Conservation (phyloP, 2,329 filamentous ascomycete species). For the Alternaria gansuensis region DNA sequence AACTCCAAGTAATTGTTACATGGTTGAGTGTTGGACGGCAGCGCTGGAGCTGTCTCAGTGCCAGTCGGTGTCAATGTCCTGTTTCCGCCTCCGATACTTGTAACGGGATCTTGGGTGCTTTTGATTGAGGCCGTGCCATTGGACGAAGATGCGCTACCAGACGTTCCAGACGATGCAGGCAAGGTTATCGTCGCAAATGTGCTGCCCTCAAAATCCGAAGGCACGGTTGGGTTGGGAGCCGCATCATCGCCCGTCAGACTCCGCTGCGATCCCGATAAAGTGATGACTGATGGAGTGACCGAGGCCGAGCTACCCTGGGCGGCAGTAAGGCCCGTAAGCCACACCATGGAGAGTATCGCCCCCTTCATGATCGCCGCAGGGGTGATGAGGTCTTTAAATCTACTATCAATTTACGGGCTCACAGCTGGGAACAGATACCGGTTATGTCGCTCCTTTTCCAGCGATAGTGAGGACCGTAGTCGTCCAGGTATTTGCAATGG, state of each 20-base stretch:
- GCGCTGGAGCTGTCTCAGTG: conserved; percentile 37
- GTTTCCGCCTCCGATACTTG: conserved; percentile 41
- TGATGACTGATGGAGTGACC: conserved; percentile 36
- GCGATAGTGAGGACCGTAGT: conserved; percentile 2
- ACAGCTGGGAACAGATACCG: not conserved
- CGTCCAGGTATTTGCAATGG: not conserved
- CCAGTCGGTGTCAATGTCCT: conserved; percentile 37
- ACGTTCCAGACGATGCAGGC: conserved; percentile 23
- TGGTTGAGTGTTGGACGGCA: conserved; percentile 53
- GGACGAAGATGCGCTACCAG: conserved; percentile 26
- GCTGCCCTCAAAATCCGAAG: conserved; percentile 43
- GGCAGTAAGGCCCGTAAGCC: conserved; percentile 37
- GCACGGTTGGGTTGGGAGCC: conserved; percentile 38
- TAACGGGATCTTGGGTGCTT: conserved; percentile 34
- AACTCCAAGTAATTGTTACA: conserved; percentile 55
- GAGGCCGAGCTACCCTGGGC: conserved; percentile 38
- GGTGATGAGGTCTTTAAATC: conserved; percentile 6
- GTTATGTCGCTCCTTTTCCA: not conserved
- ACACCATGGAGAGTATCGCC: conserved; percentile 32
- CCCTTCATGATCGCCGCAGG: conserved; percentile 35
- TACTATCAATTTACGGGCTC: not conserved
- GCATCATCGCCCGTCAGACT: conserved; percentile 31
- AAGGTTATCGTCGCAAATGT: conserved; percentile 34
- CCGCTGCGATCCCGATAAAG: conserved; percentile 35
- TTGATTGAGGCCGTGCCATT: conserved; percentile 32